Evolutionary conservation across 1,139 yeast species (phyloP).

Genomic region (Magnusiomyces starmeri): DNA sequence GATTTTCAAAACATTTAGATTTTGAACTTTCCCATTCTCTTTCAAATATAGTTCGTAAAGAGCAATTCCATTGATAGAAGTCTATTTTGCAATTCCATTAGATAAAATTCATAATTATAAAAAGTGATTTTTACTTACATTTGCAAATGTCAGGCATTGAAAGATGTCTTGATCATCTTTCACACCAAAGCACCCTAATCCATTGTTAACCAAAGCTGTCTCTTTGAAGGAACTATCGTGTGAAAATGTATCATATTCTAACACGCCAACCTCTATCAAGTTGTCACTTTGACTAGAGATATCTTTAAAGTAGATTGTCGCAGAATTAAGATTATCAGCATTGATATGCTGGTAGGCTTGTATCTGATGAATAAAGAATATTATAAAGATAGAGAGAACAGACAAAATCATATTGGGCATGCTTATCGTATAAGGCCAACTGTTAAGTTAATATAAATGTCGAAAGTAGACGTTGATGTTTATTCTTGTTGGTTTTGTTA

Average conservation of each 20-base stretch:
- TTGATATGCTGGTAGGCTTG: too few relatives aligned
- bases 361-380: too few relatives aligned
- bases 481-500: too few relatives aligned
- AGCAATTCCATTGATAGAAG: conserved; percentile 6
- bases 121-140: conserved; percentile 11
- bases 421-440: too few relatives aligned
- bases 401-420: too few relatives aligned
- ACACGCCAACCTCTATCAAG: not conserved
- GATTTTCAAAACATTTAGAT: conserved; percentile 4
- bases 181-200: conserved; percentile 26
- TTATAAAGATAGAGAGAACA: too few relatives aligned
- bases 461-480: too few relatives aligned
- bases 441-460: too few relatives aligned
- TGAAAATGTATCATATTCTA: conserved; percentile 9
- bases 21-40: conserved; percentile 5
- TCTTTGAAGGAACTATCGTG: too few relatives aligned
- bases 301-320: not conserved
- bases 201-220: too few relatives aligned
- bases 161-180: conserved; percentile 17
- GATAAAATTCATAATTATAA: conserved; percentile 11
- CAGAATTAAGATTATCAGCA: not conserved
- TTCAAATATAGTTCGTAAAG: conserved; percentile 6
- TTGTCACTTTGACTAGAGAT: not conserved
- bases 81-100: not conserved
- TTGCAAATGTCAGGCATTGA: conserved; percentile 20